A percentile compares a stretch with the other conserved stretches of the same genome.
phyloP scores from a whole-genome alignment of 495 filamentous ascomycete species.

The Aspergillus indologenus region DNA sequence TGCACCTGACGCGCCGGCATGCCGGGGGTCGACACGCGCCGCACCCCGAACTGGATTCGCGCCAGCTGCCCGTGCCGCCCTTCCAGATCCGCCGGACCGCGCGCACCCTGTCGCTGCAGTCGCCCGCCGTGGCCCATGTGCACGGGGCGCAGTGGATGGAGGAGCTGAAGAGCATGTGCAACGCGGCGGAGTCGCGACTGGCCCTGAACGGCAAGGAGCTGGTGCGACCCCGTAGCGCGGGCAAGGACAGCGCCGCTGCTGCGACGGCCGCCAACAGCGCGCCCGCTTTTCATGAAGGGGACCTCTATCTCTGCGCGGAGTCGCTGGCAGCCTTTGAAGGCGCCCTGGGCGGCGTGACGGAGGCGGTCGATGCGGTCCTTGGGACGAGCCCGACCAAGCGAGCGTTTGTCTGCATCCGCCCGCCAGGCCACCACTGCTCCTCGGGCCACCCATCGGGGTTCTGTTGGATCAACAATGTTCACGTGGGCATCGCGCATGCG shows the following conservation, averaged over 20 bases:
- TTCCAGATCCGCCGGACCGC: conserved; percentile 78
- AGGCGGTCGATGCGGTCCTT: conserved; percentile 87
- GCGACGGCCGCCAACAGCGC: conserved; percentile 27
- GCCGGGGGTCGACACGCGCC: conserved; percentile 65
- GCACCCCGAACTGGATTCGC: conserved; percentile 51
- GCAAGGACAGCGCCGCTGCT: conserved; percentile 36
- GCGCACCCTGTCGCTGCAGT: conserved; percentile 60
- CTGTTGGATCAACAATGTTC: conserved; percentile 98
- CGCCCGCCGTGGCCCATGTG: conserved; percentile 72
- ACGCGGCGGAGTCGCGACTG: conserved; percentile 68
- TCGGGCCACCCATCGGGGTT: conserved; percentile 85
- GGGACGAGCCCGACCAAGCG: conserved; percentile 53
- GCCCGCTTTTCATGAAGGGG: conserved; percentile 68
- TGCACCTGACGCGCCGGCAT: conserved; percentile 79
- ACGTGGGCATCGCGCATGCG: conserved; percentile 91
- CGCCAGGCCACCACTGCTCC: conserved; percentile 93
- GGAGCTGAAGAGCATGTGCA: conserved; percentile 81
- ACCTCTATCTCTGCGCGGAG: conserved; percentile 83
- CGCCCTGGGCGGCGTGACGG: conserved; percentile 82
- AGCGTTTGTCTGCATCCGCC: conserved; percentile 80
- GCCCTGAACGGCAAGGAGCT: conserved; percentile 74
- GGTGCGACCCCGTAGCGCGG: conserved; percentile 52
- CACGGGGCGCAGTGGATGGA: conserved; percentile 90
- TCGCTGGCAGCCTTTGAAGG: conserved; percentile 86
- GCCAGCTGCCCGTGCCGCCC: conserved; percentile 57